Percentiles rank a stretch among this genome's conserved stretches.
These are phyloP conservation scores for Serendipita sp. DNA, from an alignment of 768 basidiomycete species.

Conservation along the genomic window DNA sequence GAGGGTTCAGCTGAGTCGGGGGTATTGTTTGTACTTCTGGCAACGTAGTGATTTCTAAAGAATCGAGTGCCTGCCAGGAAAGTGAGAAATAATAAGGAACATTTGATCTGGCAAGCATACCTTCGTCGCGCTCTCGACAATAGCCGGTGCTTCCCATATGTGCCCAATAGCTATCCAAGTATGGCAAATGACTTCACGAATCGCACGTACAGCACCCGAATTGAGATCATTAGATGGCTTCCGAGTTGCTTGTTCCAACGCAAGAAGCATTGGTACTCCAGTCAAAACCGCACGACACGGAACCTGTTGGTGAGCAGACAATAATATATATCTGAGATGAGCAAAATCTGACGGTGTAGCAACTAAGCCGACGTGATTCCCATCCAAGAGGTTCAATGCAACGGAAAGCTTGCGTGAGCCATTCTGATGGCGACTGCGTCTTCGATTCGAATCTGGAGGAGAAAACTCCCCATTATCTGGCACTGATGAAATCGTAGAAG, in stretches of 20 bases:
- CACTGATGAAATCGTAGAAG: neutral
- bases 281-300: slow-evolving; percentile 60
- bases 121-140: slow-evolving; percentile 38
- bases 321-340: slow-evolving; percentile 51
- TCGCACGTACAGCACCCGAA: slow-evolving; percentile 24
- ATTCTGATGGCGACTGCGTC: neutral
- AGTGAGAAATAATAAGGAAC: slow-evolving; percentile 7
- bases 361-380: slow-evolving; percentile 21
- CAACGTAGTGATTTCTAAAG: slow-evolving; percentile 23
- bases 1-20: slow-evolving; percentile 25
- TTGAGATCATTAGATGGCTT: slow-evolving; percentile 25
- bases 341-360: slow-evolving; percentile 64
- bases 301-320: slow-evolving; percentile 49
- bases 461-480: neutral
- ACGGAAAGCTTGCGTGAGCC: slow-evolving; percentile 10
- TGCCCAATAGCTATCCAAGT: slow-evolving; percentile 55
- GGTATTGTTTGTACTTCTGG: slow-evolving; percentile 22
- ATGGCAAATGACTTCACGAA: slow-evolving; percentile 47
- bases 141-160: slow-evolving; percentile 47
- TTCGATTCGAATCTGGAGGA: neutral
- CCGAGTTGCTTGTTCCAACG: slow-evolving; percentile 39
- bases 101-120: slow-evolving; percentile 23
- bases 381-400: slow-evolving; percentile 11
- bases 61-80: slow-evolving; percentile 29
- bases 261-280: slow-evolving; percentile 76